Base-by-base conservation (phyloP, 202 grass and related monocot species). In the Zizania palustris region DNA sequence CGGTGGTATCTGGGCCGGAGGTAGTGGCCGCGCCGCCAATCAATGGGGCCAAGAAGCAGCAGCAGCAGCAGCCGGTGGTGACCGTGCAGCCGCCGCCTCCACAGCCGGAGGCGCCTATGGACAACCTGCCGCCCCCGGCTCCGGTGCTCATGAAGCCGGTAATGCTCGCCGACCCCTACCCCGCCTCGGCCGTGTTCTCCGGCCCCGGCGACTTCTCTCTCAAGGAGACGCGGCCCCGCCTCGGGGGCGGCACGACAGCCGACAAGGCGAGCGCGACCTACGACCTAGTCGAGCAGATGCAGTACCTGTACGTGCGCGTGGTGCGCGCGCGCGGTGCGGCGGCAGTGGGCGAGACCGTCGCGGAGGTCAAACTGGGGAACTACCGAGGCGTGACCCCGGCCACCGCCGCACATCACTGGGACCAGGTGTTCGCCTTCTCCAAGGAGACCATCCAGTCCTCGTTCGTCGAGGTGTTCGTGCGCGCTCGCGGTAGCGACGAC, bases 351-450 rank as follows among this genome's bases (percentile, higher is more conserved):
- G 90, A 89, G 64, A 81, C 84, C 41, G 88, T 93, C 41, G 86
- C 88, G 11, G 93, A 97, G 78, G 93, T 97, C 21, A 97, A 97
- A 86, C 83, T 97, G 11, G 93, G 88, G 6, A 97, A 97, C 87
- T 93, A 97, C 67, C 83, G 93, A 16, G 88, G 93, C 37, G 67
- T 97, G 20, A 97, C 93, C 14, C 83, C 85, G 22, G 48, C 83
- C n/a, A 48, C 80, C 3, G 60, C 75, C 0, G 69, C 79, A 13
- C 85, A 87, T 80, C 71, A 69, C 56, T 97, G 90, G 90, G 88
- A 93, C 81, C 88, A 89, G 77, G 90, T 93, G 16, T 97, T 97
- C 81, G 90, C 93, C 78, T 97, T 97, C 81, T 93, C 93, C 59
- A 87, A 79, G 76, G 90, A 97, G 57, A 91, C 55, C 75, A 89